Base-by-base conservation (phyloP, 768 basidiomycete species). In the Boletus rubropictus region DNA sequence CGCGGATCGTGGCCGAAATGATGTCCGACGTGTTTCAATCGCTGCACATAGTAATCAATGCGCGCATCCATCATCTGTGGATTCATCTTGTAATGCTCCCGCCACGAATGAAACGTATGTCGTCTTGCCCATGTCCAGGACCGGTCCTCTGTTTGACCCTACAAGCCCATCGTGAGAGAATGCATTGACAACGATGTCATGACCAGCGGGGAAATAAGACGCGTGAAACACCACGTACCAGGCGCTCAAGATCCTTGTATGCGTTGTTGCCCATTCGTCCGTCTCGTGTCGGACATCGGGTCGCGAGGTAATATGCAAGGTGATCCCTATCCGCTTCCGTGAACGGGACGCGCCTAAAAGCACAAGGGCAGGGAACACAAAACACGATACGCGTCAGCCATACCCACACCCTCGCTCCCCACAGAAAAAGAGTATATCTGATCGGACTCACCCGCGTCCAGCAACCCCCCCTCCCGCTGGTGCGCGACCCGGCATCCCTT, bases 81-180 rank as follows among this genome's bases (percentile, higher is more conserved):
- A 45, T 81, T 69, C 43, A 67, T 78, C 53, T 60, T 69, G 59
- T 84, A 85, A 21, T 75, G 72, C 34, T 82, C 75, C 12, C 81
- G 74, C 84, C 83, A 85, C 14, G 80, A 81, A 28, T 72, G 70
- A 76, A 72, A 77, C 11, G 80, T 42, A 56, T 83, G 84, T 3
- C 63, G 65, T 17, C 46, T 53, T 15, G 72, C 67, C 68, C 68
- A 69, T 1, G 15, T 48, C 54, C 55, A 70, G 53, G 74, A 73
- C 48, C 67, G 73, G 72, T 65, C 69, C 62, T 14, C 40, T 1
- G 46, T 20, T 55, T 55, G 5, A 63, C 64, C 47, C 56, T 59
- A n/a, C 20, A 29, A 42, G 7, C 27, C 28, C 36, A 44, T 29
- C 22, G 34, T n/a, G 11, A 46, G 48, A 40, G 35, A 11, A 7